phyloP scores from a whole-genome alignment of 116 monocot genomes.

The Dioscorea cayenensis region DNA sequence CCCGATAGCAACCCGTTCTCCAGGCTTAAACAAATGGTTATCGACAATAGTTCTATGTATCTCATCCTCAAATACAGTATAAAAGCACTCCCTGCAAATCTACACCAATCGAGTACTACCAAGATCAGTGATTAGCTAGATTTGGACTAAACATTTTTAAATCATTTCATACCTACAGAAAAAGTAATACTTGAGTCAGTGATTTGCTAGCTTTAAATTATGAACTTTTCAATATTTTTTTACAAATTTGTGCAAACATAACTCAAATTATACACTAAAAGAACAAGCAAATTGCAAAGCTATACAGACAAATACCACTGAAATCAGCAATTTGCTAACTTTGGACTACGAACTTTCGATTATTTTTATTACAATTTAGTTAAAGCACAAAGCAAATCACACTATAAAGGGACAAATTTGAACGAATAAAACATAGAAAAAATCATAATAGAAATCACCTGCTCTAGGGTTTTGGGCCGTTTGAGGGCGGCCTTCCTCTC shows the following conservation, averaged over 20 bases:
- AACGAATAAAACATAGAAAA: too few relatives aligned
- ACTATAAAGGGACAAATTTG: too few relatives aligned
- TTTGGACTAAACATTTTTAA: too few relatives aligned
- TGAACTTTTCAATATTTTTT: not conserved
- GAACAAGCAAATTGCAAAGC: conserved; percentile 76
- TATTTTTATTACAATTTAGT: not conserved
- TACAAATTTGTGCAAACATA: too few relatives aligned
- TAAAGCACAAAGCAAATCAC: too few relatives aligned
- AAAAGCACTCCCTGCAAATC: conserved; percentile 98
- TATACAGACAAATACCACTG: conserved; percentile 4
- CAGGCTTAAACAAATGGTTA: conserved; percentile 78
- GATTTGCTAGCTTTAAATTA: too few relatives aligned
- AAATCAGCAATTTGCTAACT: not conserved
- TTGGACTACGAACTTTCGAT: too few relatives aligned
- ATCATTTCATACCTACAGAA: not conserved
- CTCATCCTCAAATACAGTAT: conserved; percentile 85
- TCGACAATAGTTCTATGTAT: conserved; percentile 81
- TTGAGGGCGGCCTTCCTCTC: conserved; percentile 65
- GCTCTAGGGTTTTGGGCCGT: conserved; percentile 80
- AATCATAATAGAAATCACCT: conserved; percentile 24
- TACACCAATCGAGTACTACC: conserved; percentile 7
- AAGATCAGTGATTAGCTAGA: not conserved
- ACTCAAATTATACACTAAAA: conserved; percentile 78
- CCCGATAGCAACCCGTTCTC: conserved; percentile 87
- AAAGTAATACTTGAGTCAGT: not conserved